These are phyloP conservation scores for Stephania japonica DNA, from an alignment of 164 flowering plant genomes.

Conservation along the genomic window DNA sequence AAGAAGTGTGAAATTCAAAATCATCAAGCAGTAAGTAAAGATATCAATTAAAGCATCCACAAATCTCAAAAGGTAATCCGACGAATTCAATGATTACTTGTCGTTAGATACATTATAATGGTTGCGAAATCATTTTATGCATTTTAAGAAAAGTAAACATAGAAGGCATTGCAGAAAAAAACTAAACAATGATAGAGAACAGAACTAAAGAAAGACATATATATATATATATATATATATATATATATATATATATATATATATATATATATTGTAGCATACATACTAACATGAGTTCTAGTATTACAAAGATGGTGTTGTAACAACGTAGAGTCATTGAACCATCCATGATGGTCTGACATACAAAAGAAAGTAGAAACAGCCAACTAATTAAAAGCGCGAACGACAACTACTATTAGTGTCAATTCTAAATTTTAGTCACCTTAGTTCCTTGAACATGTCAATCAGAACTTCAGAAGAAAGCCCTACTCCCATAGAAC, in stretches of 20 bases:
- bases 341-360: slow-evolving; percentile 14
- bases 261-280: not conserved
- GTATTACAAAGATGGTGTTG: slow-evolving; percentile 1
- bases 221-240: too few species aligned
- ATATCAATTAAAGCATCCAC: not conserved
- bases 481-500: slow-evolving; percentile 94
- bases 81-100: not conserved
- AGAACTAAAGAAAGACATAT: not conserved
- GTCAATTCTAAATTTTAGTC: slow-evolving; percentile 38
- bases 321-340: slow-evolving; percentile 8
- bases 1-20: too few species aligned
- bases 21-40: not conserved
- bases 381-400: slow-evolving; percentile 14
- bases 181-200: not conserved
- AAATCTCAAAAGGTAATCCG: not conserved
- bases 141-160: not conserved
- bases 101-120: not conserved
- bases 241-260: too few species aligned
- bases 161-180: not conserved
- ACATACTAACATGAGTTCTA: not conserved
- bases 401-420: slow-evolving; percentile 33
- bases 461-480: slow-evolving; percentile 53
- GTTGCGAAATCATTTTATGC: not conserved
- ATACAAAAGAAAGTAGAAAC: slow-evolving; percentile 34
- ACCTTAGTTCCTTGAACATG: slow-evolving; percentile 25